phyloP scores from a whole-genome alignment of 1,284 basidiomycete species.

The Lentinula novae-zelandiae region DNA sequence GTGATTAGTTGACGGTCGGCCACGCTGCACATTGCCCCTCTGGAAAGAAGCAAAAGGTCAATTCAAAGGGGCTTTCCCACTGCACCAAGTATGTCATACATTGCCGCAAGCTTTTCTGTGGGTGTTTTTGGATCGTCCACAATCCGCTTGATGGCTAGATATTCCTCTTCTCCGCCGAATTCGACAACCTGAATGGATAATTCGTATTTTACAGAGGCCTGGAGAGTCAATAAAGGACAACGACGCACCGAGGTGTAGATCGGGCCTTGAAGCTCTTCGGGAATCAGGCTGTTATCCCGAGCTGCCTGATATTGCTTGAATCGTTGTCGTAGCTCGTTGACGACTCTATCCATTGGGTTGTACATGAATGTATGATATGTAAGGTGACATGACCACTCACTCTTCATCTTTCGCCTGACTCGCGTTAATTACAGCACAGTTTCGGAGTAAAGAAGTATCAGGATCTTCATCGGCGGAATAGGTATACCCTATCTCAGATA shows the following conservation, averaged over 20 bases:
- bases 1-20: slow-evolving; percentile 46
- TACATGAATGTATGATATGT: neutral
- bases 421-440: slow-evolving; percentile 69
- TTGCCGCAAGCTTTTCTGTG: slow-evolving; percentile 61
- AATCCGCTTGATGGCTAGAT: slow-evolving; percentile 56
- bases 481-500: slow-evolving; percentile 79
- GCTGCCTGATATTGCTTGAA: slow-evolving; percentile 74
- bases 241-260: slow-evolving; percentile 49
- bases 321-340: slow-evolving; percentile 70
- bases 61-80: neutral
- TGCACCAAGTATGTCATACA: slow-evolving; percentile 39
- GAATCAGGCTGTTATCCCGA: slow-evolving; percentile 78
- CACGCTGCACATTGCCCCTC: slow-evolving; percentile 40
- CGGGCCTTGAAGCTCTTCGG: slow-evolving; percentile 65
- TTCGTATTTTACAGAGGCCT: slow-evolving; percentile 6
- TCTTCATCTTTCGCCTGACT: slow-evolving; percentile 60
- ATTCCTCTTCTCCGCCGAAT: slow-evolving; percentile 73
- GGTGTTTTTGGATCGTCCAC: slow-evolving; percentile 76
- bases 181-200: slow-evolving; percentile 49
- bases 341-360: slow-evolving; percentile 38
- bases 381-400: slow-evolving; percentile 28
- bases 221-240: neutral
- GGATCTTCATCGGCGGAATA: slow-evolving; percentile 67
- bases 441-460: slow-evolving; percentile 75
- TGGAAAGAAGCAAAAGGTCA: slow-evolving; percentile 6